Percentiles rank a stretch among this genome's conserved stretches.
These are phyloP conservation scores for Albugo candida DNA, from an alignment of 352 stramenopile genomes.

Conservation along the genomic window DNA sequence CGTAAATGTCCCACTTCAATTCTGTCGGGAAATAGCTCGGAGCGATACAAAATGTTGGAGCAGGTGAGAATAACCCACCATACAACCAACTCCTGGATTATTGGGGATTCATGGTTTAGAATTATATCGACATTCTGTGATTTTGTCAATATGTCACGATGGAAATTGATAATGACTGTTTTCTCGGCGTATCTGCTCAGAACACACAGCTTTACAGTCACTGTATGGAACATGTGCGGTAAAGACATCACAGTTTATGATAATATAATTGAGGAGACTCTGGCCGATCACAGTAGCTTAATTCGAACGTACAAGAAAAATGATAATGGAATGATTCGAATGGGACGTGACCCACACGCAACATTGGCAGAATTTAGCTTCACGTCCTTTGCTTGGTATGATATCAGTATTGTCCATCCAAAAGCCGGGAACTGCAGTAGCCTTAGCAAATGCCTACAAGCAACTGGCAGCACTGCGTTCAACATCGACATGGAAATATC, in stretches of 20 bases:
- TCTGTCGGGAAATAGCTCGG: no score
- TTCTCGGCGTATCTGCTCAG: no score
- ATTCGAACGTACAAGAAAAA: no score
- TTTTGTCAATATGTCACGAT: no score
- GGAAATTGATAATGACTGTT: no score
- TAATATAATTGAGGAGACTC: neutral
- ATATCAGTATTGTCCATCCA: constrained; percentile 1
- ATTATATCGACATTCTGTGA: no score
- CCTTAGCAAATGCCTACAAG: neutral
- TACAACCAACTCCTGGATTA: no score
- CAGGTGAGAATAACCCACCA: no score
- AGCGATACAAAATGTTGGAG: no score
- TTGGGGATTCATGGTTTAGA: no score
- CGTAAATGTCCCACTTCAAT: no score
- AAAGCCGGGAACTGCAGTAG: neutral
- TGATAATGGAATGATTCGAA: constrained; percentile 1
- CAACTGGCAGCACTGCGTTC: constrained; percentile 1
- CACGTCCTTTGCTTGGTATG: neutral
- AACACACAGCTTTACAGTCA: neutral
- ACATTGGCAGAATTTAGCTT: constrained; percentile 1
- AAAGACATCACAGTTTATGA: neutral
- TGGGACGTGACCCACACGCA: neutral
- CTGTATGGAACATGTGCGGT: neutral
- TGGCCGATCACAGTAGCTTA: neutral
- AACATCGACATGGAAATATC: neutral